A percentile compares a stretch with the other conserved stretches of the same genome.
phyloP scores from a whole-genome alignment of 2,329 filamentous ascomycete species.

The Pseudocercospora cruenta region DNA sequence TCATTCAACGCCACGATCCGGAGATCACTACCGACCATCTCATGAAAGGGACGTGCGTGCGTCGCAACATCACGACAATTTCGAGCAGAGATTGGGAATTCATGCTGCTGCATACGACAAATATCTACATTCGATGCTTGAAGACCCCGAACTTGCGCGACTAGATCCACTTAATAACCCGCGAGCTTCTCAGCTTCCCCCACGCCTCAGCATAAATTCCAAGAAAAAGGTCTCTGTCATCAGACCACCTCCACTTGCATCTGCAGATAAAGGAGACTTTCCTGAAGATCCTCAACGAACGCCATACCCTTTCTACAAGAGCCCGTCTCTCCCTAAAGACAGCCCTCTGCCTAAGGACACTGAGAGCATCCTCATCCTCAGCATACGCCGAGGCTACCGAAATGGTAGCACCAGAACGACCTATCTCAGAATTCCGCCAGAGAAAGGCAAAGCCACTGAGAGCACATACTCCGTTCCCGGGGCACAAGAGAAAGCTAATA shows the following conservation, averaged over 20 bases:
- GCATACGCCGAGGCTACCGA: conserved; percentile 34
- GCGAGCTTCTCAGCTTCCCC: conserved; percentile 30
- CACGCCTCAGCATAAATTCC: conserved; percentile 25
- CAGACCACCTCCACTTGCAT: conserved; percentile 41
- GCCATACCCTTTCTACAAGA: conserved; percentile 35
- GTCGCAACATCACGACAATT: conserved; percentile 27
- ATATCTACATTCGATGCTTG: conserved; percentile 37
- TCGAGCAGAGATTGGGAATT: conserved; percentile 36
- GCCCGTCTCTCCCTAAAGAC: conserved; percentile 12
- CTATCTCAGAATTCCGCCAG: conserved; percentile 36
- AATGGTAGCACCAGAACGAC: conserved; percentile 32
- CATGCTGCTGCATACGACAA: conserved; percentile 40
- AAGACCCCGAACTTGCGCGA: conserved; percentile 26
- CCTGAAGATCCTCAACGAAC: conserved; percentile 38
- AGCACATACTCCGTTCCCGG: not conserved
- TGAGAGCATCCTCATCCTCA: conserved; percentile 39
- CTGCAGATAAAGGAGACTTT: conserved; percentile 26
- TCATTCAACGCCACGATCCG: not conserved
- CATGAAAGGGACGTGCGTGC: conserved; percentile 3
- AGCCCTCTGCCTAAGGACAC: conserved; percentile 6
- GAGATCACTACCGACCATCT: not conserved
- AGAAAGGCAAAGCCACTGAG: conserved; percentile 26
- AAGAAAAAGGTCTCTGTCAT: conserved; percentile 38
- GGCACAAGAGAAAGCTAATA: conserved; percentile 24
- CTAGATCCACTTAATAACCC: conserved; percentile 18